A percentile compares a stretch with the other conserved stretches of the same genome.
phyloP scores from a whole-genome alignment of 345 rosid genomes.

The Lumnitzera racemosa region DNA sequence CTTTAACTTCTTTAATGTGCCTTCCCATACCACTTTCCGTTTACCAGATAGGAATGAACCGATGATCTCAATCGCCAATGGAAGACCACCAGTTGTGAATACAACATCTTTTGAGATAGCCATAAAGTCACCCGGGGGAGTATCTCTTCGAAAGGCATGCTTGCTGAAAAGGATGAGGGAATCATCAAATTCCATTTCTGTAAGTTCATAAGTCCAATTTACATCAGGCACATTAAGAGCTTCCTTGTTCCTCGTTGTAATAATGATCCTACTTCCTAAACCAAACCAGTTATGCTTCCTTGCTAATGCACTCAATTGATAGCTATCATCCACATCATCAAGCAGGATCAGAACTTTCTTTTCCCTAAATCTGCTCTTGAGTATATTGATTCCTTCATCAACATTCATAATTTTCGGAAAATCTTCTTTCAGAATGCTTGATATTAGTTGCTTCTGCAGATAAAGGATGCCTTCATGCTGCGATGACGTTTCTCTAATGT shows the following conservation, averaged over 20 bases:
- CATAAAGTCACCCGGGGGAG: background rate
- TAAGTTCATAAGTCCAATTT: background rate
- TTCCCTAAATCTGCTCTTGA: background rate
- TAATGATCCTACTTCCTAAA: conserved; percentile 8
- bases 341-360: conserved; percentile 11
- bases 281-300: conserved; percentile 5
- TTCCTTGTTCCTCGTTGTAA: background rate
- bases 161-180: background rate
- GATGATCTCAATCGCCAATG: conserved; percentile 3
- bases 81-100: background rate
- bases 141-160: background rate
- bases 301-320: background rate
- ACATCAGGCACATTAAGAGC: background rate
- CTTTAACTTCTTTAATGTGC: background rate
- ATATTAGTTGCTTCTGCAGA: background rate
- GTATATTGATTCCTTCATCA: background rate
- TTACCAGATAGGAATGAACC: background rate
- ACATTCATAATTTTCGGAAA: background rate
- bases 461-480: background rate
- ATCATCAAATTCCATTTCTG: background rate
- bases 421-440: background rate
- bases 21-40: background rate
- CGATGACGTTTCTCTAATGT: background rate
- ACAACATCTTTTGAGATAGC: background rate
- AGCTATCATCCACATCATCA: background rate